A percentile compares a stretch with the other conserved stretches of the same genome.
Conservation (phyloP, 306 rosid genomes). For the Prunus mongolica region DNA sequence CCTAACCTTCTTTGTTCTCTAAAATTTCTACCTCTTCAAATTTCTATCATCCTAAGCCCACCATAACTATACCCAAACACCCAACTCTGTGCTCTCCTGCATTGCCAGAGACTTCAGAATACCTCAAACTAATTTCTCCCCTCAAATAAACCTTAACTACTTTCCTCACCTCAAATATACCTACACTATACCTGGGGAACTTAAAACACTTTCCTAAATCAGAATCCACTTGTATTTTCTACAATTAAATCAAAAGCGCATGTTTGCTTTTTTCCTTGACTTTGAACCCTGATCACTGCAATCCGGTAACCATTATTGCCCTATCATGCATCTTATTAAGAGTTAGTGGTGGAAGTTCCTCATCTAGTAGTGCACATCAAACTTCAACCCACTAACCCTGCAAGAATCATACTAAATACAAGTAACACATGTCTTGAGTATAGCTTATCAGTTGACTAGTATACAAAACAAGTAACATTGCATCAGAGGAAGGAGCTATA, state of each 20-base stretch:
- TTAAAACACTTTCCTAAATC: background rate
- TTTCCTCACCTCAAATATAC: background rate
- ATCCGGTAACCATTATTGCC: background rate
- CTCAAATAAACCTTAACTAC: background rate
- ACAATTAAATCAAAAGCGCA: background rate
- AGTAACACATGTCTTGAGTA: background rate
- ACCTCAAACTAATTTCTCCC: background rate
- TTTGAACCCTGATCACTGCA: background rate
- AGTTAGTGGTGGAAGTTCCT: background rate
- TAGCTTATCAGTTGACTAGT: background rate
- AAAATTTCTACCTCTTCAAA: background rate
- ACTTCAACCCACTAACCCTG: background rate
- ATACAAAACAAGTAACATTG: background rate
- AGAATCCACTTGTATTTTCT: background rate
- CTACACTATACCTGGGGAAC: background rate
- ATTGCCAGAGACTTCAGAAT: background rate
- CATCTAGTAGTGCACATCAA: background rate
- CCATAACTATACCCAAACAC: background rate
- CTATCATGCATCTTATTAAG: background rate
- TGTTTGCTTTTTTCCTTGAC: background rate
- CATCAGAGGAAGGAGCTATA: background rate
- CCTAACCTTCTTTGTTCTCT: background rate
- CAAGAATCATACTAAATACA: background rate
- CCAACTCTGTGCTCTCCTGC: background rate
- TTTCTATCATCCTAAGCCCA: background rate